Evolutionary conservation across 2,329 filamentous ascomycete genomes (phyloP).

Genomic region (Alternaria incomplexa): DNA sequence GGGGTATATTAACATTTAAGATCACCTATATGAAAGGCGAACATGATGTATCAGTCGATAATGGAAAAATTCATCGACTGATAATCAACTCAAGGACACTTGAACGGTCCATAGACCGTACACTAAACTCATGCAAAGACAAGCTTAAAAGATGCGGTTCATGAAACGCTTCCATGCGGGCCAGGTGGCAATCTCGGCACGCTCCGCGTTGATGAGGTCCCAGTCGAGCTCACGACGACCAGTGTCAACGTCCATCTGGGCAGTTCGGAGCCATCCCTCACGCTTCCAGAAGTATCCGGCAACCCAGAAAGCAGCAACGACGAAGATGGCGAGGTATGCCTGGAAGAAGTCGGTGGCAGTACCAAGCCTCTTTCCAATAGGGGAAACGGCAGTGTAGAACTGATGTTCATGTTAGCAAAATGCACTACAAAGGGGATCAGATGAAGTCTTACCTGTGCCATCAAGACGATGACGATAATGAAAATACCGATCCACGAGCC

Average conservation of each 20-base stretch:
- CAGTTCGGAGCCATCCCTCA: constrained; percentile 62
- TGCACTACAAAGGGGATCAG: not conserved
- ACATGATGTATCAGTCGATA: not conserved
- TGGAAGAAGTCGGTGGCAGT: constrained; percentile 54
- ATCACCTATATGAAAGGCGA: not conserved
- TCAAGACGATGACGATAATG: constrained; percentile 49
- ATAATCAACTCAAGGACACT: not conserved
- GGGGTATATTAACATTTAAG: constrained; percentile 6
- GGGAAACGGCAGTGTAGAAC: constrained; percentile 51
- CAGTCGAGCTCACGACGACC: constrained; percentile 70
- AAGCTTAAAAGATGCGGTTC: constrained; percentile 36
- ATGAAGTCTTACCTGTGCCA: constrained; percentile 45
- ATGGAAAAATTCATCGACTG: not conserved
- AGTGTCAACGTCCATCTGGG: constrained; percentile 70
- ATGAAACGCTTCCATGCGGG: constrained; percentile 56
- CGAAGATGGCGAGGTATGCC: constrained; percentile 55
- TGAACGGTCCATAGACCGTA: not conserved
- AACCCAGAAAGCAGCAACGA: constrained; percentile 52
- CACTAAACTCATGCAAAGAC: not conserved
- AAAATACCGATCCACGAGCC: constrained; percentile 50
- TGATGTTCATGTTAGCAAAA: constrained; percentile 20
- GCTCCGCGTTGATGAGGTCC: constrained; percentile 65
- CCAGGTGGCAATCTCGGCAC: constrained; percentile 57
- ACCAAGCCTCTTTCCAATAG: constrained; percentile 32
- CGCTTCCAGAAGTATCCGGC: constrained; percentile 70